Conservation (phyloP, 2,329 filamentous ascomycete species). For the Monilinia vaccinii-corymbosi region DNA sequence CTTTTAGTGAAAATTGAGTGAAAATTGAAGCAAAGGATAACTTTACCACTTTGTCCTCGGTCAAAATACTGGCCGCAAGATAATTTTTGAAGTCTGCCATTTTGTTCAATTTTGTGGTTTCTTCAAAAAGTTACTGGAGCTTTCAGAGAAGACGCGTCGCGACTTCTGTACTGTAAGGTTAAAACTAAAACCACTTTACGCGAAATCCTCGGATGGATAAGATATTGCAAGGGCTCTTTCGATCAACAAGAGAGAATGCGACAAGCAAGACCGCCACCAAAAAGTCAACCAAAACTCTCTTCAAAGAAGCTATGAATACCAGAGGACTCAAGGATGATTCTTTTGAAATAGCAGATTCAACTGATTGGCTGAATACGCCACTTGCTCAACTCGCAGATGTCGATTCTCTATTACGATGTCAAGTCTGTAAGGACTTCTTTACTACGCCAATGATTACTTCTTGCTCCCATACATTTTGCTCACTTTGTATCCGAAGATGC, state of each 20-base stretch:
- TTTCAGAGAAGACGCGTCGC: slow-evolving; percentile 8
- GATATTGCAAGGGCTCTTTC: too few relatives aligned
- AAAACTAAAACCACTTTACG: slow-evolving; percentile 25
- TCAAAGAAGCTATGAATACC: slow-evolving; percentile 10
- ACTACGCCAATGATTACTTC: slow-evolving; percentile 89
- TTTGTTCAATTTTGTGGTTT: slow-evolving; percentile 6
- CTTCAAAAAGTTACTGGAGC: slow-evolving; percentile 3
- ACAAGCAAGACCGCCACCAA: not conserved
- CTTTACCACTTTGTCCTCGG: slow-evolving; percentile 29
- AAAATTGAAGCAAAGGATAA: not conserved
- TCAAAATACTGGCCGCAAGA: slow-evolving; percentile 29
- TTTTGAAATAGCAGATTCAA: slow-evolving; percentile 59
- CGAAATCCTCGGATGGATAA: slow-evolving; percentile 18
- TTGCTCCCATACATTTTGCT: slow-evolving; percentile 95
- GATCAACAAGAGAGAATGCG: slow-evolving; percentile 8
- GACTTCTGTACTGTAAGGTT: too few relatives aligned
- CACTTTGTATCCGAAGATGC: slow-evolving; percentile 82
- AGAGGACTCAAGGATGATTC: slow-evolving; percentile 14
- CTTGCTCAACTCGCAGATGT: slow-evolving; percentile 58
- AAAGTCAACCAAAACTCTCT: not conserved
- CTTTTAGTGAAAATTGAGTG: not conserved
- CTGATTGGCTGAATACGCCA: slow-evolving; percentile 71
- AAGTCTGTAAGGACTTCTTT: slow-evolving; percentile 98
- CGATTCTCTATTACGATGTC: slow-evolving; percentile 81
- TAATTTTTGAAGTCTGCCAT: slow-evolving; percentile 30